Evolutionary conservation across 768 basidiomycete genomes (phyloP), one percentile per base, ranked within the genome.

Genomic region (Amanita jacksonii): DNA sequence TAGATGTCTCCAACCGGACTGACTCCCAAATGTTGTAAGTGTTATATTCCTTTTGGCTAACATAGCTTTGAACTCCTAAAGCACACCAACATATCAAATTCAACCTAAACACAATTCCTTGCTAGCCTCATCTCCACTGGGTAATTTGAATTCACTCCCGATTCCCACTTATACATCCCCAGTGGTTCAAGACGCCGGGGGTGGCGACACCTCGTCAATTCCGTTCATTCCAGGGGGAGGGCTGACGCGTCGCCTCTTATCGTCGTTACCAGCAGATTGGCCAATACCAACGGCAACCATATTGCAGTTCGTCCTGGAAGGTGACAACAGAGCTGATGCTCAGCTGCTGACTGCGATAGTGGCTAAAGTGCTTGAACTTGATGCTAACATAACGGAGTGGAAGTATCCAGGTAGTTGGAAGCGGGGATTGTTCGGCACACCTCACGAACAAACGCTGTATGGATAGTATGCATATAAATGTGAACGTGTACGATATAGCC

Each of bases 151-250:
- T 1, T 50, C 60, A 8, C 58, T 81, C 7, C 74, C 72, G 3
- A 76, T 80, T 31, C 74, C 76, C 6, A 55, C 57, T 19, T 81
- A 81, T 55, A 69, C 66, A 16, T 74, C 74, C 27, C 69, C 76
- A 4, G 62, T 68, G 22, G 51, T 63, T 34, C 68, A 66, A 33
- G 57, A 59, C 48, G 49, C 51, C 4, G 40, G 52, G 15, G 32
- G 43, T 5, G 54, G 51, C 19, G 57, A 25, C 8, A 58, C 33
- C 52, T 49, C 59, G 12, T 28, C 12, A 16, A 67, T 78, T 13
- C 85, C 86, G 24, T 82, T 86, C 61, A 80, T 89, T 22, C 86
- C 87, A 0, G 83, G 84, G 12, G 83, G 83, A 25, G 88, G 88
- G 2, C 63, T 90, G 22, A 77, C 82, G 0, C 70, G 77, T 32